Percentiles rank a stretch among this genome's conserved stretches.
Conservation (phyloP, 148 eudicot genomes). For the Pouteria glomerata region DNA sequence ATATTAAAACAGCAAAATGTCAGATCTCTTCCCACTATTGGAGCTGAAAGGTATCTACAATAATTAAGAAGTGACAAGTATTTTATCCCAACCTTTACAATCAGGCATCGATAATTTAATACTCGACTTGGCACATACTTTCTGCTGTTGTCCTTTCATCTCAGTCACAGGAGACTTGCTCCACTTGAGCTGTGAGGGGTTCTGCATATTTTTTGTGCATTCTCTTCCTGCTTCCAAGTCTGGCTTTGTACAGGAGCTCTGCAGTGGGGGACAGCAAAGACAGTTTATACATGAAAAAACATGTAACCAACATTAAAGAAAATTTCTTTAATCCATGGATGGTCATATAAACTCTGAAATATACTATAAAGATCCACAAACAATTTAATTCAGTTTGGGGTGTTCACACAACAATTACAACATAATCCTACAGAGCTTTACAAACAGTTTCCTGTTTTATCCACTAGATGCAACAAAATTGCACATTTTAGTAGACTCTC, state of each 20-base stretch:
- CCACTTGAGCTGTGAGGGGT: slow-evolving; percentile 27
- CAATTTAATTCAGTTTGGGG: too few relatives aligned
- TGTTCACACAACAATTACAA: too few relatives aligned
- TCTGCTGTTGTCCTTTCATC: slow-evolving; percentile 16
- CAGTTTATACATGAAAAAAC: neutral
- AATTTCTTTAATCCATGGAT: neutral
- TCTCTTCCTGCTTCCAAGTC: slow-evolving; percentile 44
- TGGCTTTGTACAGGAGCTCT: slow-evolving; percentile 83
- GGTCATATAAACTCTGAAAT: too few relatives aligned
- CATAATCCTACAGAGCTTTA: too few relatives aligned
- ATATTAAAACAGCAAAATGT: neutral
- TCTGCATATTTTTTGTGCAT: slow-evolving; percentile 19
- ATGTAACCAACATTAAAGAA: neutral
- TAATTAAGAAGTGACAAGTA: neutral
- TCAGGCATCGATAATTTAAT: slow-evolving; percentile 23
- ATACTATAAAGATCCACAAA: too few relatives aligned
- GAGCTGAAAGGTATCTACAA: neutral
- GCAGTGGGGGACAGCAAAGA: neutral
- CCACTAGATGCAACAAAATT: neutral
- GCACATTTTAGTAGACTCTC: neutral
- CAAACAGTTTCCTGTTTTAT: neutral
- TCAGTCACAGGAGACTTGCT: slow-evolving; percentile 28
- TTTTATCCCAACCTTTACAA: slow-evolving; percentile 19
- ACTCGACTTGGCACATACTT: slow-evolving; percentile 17
- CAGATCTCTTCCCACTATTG: neutral